Base-by-base conservation (phyloP, 768 basidiomycete genomes). In the Leccinum disarticulatum region DNA sequence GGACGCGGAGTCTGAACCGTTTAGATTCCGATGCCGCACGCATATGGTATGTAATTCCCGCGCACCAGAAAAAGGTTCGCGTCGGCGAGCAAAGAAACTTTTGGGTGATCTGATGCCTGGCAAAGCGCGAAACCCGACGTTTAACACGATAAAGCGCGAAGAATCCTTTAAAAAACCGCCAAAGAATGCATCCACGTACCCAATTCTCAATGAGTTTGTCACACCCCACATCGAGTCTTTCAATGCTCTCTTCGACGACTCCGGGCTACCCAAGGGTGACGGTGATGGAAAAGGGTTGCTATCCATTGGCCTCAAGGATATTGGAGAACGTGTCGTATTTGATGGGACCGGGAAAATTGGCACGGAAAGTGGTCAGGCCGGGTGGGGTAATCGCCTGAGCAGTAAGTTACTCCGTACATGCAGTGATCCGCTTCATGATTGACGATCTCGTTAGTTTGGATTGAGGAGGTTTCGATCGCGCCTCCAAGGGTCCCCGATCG, bases 201-300 rank as follows among this genome's bases (percentile, higher is more conserved):
- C 86, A 19, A 90, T 91, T 55, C 80, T 98, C 61, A 93, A 97
- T 66, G 92, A 96, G 75, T 92, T 98, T 67, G 93, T 98, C 56
- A 78, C 85, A 25, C 96, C 97, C 6, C 95, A 98, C 72, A 85
- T 98, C 62, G 91, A 98, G 73, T 94, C 92, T 41, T 98, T 99
- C 81, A 96, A 98, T 74, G 88, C 93, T 15, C 82, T 99, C 28
- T 95, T 98, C 73, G 95, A 98, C 68, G 94, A 96, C 72, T 87
- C 90, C 55, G 90, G 90, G n/a, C 72, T 91, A 56, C 85, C 87
- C 58, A 70, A 80, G 49, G 87, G 88, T 10, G 87, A 88, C 66
- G 87, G 87, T 14, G 85, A 92, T 57, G 91, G 91, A 2, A 81
- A 81, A 35, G 97, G 97, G 0, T 73, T 98, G 10, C 71, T 99